Evolutionary conservation across 345 rosid genomes (phyloP).

Genomic region (Euclidium syriacum): DNA sequence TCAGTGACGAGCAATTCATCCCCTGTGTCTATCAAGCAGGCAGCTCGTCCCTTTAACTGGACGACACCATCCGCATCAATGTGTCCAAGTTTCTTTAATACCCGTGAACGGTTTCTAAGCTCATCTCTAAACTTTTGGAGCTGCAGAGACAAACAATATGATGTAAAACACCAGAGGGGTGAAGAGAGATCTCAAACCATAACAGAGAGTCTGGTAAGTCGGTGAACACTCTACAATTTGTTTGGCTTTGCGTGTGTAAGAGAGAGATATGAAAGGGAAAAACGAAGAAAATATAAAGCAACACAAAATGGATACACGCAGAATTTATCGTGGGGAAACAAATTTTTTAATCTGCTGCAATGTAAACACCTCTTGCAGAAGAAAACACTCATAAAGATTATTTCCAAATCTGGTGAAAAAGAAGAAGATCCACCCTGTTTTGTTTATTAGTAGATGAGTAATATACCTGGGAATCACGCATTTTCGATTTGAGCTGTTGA

Average conservation of each 20-base stretch:
- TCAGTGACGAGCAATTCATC: conserved; percentile 98
- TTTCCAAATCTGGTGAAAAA: background rate
- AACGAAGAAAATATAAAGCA: background rate
- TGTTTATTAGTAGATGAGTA: background rate
- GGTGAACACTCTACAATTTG: background rate
- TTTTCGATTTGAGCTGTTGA: conserved; percentile 88
- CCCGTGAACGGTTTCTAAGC: conserved; percentile 87
- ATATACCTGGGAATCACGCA: conserved; percentile 97
- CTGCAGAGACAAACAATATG: conserved; percentile 38
- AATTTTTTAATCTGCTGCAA: background rate
- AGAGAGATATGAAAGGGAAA: background rate
- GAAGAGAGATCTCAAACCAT: background rate
- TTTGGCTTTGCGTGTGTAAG: background rate
- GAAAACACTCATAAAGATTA: background rate
- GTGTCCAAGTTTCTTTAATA: conserved; percentile 92
- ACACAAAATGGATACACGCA: background rate
- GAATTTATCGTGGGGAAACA: background rate
- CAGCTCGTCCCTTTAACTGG: conserved; percentile 94
- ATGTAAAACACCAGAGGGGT: conserved; percentile 1
- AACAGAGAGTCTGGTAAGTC: background rate
- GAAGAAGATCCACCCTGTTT: background rate
- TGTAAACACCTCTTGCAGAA: background rate
- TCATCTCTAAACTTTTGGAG: conserved; percentile 95
- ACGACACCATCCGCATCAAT: conserved; percentile 83
- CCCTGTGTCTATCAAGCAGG: conserved; percentile 98